phyloP scores from a whole-genome alignment of 1,284 basidiomycete genomes.

The Ustilago shanxiensis region DNA sequence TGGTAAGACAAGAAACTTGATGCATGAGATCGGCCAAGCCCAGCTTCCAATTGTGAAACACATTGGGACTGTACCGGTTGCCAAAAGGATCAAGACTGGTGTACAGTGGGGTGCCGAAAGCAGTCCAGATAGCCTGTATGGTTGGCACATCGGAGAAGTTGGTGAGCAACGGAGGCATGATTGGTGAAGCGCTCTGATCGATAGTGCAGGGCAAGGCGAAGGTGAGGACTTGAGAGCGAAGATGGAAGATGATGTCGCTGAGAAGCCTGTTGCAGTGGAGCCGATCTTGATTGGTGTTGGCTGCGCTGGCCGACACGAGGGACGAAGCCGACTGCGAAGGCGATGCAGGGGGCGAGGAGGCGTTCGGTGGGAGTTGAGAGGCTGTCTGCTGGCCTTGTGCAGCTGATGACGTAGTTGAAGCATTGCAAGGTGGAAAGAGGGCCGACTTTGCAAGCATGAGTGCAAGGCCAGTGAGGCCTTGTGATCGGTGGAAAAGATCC shows the following conservation, averaged over 20 bases:
- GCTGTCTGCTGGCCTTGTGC: not conserved
- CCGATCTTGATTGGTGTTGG: conserved; percentile 19
- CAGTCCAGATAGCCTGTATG: conserved; percentile 35
- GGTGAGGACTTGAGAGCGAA: conserved; percentile 29
- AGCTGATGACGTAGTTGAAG: not conserved
- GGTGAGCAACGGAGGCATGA: conserved; percentile 7
- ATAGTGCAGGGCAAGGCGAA: conserved; percentile 12
- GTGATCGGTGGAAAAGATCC: conserved; percentile 27
- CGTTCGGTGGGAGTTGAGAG: not conserved
- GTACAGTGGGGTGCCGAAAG: conserved; percentile 29
- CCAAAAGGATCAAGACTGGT: conserved; percentile 29
- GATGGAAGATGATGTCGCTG: conserved; percentile 38
- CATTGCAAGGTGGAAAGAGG: conserved; percentile 15
- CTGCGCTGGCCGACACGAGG: not conserved
- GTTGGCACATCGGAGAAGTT: conserved; percentile 22
- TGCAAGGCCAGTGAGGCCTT: conserved; percentile 27
- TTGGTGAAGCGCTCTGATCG: not conserved
- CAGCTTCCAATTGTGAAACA: conserved; percentile 43
- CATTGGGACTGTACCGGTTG: conserved; percentile 37
- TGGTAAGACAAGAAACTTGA: conserved; percentile 30
- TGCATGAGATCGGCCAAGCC: conserved; percentile 43
- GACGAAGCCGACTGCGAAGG: conserved; percentile 10
- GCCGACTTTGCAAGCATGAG: conserved; percentile 32
- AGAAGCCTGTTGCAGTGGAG: conserved; percentile 33
- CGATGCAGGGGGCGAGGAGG: conserved; percentile 6